Percentiles rank a stretch among this genome's conserved stretches.
These are phyloP conservation scores for Penicillium alfredii DNA, from an alignment of 495 filamentous ascomycete genomes.

Conservation along the genomic window DNA sequence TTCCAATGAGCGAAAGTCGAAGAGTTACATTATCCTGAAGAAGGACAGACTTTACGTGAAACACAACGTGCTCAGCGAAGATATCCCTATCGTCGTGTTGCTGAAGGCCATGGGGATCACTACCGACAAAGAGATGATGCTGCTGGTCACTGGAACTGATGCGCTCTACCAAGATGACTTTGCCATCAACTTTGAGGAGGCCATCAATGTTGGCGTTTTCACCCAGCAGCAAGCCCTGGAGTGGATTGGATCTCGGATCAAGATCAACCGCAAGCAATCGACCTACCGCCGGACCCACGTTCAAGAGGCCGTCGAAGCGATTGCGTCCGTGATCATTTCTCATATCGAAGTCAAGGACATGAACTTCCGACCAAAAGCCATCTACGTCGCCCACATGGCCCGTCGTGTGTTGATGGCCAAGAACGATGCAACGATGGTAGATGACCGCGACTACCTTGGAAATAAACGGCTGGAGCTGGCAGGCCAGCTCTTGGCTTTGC, in stretches of 20 bases:
- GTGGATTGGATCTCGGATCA: constrained; percentile 77
- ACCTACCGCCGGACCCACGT: constrained; percentile 61
- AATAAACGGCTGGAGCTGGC: constrained; percentile 95
- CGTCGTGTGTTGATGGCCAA: constrained; percentile 89
- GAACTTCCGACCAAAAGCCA: constrained; percentile 90
- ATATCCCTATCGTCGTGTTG: constrained; percentile 84
- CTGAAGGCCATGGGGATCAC: constrained; percentile 92
- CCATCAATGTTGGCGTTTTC: constrained; percentile 68
- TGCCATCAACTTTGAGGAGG: constrained; percentile 88
- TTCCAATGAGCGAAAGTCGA: constrained; percentile 93
- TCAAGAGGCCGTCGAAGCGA: constrained; percentile 84
- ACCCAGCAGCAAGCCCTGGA: constrained; percentile 95
- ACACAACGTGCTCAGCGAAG: constrained; percentile 88
- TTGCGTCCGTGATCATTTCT: constrained; percentile 84
- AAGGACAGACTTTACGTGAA: constrained; percentile 84
- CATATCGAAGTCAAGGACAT: constrained; percentile 85
- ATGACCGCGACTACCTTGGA: constrained; percentile 95
- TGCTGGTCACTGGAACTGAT: constrained; percentile 80
- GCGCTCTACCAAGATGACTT: constrained; percentile 88
- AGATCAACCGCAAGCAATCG: constrained; percentile 64
- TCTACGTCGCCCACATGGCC: constrained; percentile 95
- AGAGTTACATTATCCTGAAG: constrained; percentile 89
- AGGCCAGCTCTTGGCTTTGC: constrained; percentile 86
- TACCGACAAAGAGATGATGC: constrained; percentile 87
- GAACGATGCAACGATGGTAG: constrained; percentile 79